Base-by-base conservation (phyloP, 23 red algal genomes). In the Gracilaria domingensis region DNA sequence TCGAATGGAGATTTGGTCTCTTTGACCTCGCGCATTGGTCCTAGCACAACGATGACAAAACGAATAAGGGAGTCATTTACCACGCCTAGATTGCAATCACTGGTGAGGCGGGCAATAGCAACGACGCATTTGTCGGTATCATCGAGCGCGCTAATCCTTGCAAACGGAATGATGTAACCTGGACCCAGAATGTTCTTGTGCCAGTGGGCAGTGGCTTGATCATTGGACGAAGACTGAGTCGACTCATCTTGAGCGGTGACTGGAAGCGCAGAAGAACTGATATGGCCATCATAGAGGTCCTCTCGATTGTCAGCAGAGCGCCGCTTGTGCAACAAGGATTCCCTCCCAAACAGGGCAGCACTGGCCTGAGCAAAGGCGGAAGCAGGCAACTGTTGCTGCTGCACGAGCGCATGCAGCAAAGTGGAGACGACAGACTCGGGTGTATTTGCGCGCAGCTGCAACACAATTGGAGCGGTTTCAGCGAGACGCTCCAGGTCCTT, bases 21-120 rank as follows among this genome's bases (percentile, higher is more conserved):
- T 40, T 90, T 87, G 24, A 88, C 54, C 34, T 96, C 93, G 42
- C 73, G 74, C 32, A 77, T 55, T 14, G 88, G 95, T 0, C 85
- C 92, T 4, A 98, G 83, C n/a, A 94, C 93, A 34, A 98, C 54
- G 8, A 92, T 89, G 50, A 98, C 81, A 56, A 89, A 98, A 34
- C 88, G 89, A 51, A 94, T 89, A 45, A 95, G 73, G 40, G 96
- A 98, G 65, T 90, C 84, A 65, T 98, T 95, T 47, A 92, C 82
- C 17, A 91, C 90, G 29, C 87, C 93, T 35, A 93, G 62, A 71
- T 98, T 98, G 48, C 56, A 83, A 61, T 80, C 78, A 16, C 89
- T 48, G 25, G 93, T 77, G 25, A 98, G 82, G 12, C 92, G 88
- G 16, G 91, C 93, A 34, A 98, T 84, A 23, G 88, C 90, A 35